Evolutionary conservation across 169 alveolate species (phyloP).

Genomic region (Sarcocystis neurona): DNA sequence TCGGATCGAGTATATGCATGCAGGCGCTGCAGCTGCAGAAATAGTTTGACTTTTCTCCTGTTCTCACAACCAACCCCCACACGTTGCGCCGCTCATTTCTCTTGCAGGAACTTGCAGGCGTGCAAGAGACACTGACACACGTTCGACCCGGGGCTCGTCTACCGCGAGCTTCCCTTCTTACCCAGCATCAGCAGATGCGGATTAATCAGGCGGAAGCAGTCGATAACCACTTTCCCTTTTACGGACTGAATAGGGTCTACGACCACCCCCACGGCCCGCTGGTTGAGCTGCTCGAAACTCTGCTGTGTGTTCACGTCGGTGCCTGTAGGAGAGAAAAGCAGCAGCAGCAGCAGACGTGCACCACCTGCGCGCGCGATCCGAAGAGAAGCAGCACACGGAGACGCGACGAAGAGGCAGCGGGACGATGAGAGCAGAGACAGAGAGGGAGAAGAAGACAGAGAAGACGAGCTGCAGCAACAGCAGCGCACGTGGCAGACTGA

Average conservation of each 20-base stretch:
- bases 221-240: constrained; percentile 97
- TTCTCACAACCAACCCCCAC: too few relatives aligned
- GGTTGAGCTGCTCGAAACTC: constrained; percentile 97
- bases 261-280: constrained; percentile 99
- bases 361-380: not conserved
- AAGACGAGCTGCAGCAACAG: not conserved
- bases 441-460: not conserved
- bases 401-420: not conserved
- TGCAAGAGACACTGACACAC: too few relatives aligned
- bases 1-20: too few relatives aligned
- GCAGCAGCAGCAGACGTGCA: not conserved
- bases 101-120: too few relatives aligned
- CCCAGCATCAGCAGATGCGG: constrained; percentile 92
- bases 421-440: not conserved
- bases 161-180: too few relatives aligned
- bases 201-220: constrained; percentile 97
- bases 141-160: too few relatives aligned
- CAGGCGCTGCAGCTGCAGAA: too few relatives aligned
- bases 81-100: too few relatives aligned
- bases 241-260: constrained; percentile 99
- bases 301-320: constrained; percentile 98
- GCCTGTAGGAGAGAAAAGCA: constrained; percentile 70
- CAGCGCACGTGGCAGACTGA: not conserved
- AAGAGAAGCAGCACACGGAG: not conserved
- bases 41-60: too few relatives aligned